Evolutionary conservation across 2,329 filamentous ascomycete species (phyloP).

Genomic region (Phialophora chinensis): DNA sequence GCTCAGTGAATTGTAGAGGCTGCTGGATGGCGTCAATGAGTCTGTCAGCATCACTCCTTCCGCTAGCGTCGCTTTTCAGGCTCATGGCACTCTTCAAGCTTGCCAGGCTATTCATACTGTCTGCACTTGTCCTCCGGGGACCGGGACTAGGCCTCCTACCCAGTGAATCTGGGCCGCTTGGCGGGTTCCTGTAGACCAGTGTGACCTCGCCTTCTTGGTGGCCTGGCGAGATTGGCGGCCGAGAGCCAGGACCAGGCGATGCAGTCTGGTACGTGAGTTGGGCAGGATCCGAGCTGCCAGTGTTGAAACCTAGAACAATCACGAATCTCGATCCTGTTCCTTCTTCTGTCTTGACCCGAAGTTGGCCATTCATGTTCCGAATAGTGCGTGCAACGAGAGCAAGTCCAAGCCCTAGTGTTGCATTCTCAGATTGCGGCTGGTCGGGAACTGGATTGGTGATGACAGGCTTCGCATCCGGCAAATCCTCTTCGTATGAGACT

Average conservation of each 20-base stretch:
- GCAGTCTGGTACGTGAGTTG: constrained; percentile 3
- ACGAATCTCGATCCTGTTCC: constrained; percentile 83
- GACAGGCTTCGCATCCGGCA: constrained; percentile 66
- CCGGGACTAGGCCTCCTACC: constrained; percentile 15
- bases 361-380: constrained; percentile 87
- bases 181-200: constrained; percentile 42
- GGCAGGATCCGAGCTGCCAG: constrained; percentile 55
- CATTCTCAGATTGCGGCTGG: constrained; percentile 47
- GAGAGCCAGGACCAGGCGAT: neutral
- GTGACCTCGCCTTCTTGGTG: constrained; percentile 47
- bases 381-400: constrained; percentile 85
- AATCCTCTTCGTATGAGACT: constrained; percentile 67
- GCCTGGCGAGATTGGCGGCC: constrained; percentile 22
- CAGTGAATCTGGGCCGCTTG: constrained; percentile 36
- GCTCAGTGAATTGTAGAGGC: constrained; percentile 39
- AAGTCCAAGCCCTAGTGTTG: constrained; percentile 78
- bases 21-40: constrained; percentile 52
- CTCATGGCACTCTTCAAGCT: constrained; percentile 42
- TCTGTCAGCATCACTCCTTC: constrained; percentile 49
- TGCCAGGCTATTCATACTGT: constrained; percentile 45
- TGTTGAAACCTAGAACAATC: constrained; percentile 75
- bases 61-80: constrained; percentile 37
- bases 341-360: constrained; percentile 81
- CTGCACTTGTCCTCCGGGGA: constrained; percentile 43
- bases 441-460: constrained; percentile 51